These are phyloP conservation scores for Curvularia hawaiiensis DNA, from an alignment of 2,329 filamentous ascomycete genomes.

Conservation along the genomic window DNA sequence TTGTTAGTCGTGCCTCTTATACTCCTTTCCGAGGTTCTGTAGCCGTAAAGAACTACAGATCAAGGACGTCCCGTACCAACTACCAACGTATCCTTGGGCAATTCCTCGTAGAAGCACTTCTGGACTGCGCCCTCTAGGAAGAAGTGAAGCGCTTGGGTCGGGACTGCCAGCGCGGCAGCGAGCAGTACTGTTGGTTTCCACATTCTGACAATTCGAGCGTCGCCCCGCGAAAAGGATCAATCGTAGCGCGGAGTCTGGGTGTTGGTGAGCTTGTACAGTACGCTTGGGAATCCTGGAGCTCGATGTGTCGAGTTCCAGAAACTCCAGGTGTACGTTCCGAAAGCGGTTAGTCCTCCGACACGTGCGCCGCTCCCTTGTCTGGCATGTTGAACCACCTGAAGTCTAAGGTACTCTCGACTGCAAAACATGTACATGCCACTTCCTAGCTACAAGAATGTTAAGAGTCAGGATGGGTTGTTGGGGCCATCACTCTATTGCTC, in stretches of 20 bases:
- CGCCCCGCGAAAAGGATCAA: conserved; percentile 28
- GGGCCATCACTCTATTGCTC: background rate
- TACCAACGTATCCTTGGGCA: conserved; percentile 95
- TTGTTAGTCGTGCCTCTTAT: conserved; percentile 14
- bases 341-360: conserved; percentile 26
- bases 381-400: conserved; percentile 6
- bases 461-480: background rate
- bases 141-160: conserved; percentile 88
- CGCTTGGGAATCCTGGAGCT: conserved; percentile 30
- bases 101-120: conserved; percentile 98
- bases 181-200: conserved; percentile 63
- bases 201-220: conserved; percentile 28
- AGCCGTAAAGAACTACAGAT: background rate
- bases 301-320: conserved; percentile 27
- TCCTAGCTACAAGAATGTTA: background rate
- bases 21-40: too few species aligned
- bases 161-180: conserved; percentile 63
- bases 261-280: conserved; percentile 23
- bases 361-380: conserved; percentile 22
- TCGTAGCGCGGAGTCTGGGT: conserved; percentile 25
- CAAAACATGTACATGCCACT: background rate
- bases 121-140: conserved; percentile 84
- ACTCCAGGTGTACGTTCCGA: conserved; percentile 33
- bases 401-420: background rate
- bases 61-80: conserved; percentile 64